Conservation (phyloP, 495 filamentous ascomycete genomes). For the Neurospora pannonica region DNA sequence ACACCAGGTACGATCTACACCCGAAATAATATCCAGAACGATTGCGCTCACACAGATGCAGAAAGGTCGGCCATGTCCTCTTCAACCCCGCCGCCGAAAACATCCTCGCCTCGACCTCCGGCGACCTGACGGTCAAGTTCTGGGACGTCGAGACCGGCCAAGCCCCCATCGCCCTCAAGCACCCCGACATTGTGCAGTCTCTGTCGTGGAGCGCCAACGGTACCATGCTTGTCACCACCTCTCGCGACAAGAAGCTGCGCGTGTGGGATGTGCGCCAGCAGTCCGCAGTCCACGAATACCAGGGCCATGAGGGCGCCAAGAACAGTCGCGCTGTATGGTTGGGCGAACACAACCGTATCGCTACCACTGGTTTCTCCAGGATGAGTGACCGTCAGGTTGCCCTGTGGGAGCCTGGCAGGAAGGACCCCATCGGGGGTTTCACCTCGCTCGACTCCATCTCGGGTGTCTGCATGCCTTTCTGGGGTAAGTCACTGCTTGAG, state of each 20-base stretch:
- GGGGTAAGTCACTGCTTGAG: constrained; percentile 45
- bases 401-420: constrained; percentile 84
- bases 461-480: constrained; percentile 98
- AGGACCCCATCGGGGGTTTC: constrained; percentile 83
- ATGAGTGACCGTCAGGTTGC: constrained; percentile 97
- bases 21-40: neutral
- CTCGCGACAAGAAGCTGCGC: constrained; percentile 93
- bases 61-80: constrained; percentile 92
- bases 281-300: constrained; percentile 70
- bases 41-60: constrained; percentile 23
- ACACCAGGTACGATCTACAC: constrained; percentile 41
- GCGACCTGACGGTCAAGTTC: constrained; percentile 88
- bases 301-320: constrained; percentile 87
- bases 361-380: constrained; percentile 91
- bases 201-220: constrained; percentile 94
- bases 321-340: constrained; percentile 95
- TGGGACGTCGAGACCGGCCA: constrained; percentile 88
- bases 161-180: constrained; percentile 61
- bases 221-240: constrained; percentile 81
- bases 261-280: constrained; percentile 96
- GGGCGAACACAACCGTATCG: constrained; percentile 89
- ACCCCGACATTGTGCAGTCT: constrained; percentile 87
- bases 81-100: constrained; percentile 97
- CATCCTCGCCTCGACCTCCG: constrained; percentile 88
- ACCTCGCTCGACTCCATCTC: constrained; percentile 85